Evolutionary conservation across 139 green algal genomes (phyloP), one percentile per base, ranked within the genome.

Genomic region (Chlamydomonas schloesseri): DNA sequence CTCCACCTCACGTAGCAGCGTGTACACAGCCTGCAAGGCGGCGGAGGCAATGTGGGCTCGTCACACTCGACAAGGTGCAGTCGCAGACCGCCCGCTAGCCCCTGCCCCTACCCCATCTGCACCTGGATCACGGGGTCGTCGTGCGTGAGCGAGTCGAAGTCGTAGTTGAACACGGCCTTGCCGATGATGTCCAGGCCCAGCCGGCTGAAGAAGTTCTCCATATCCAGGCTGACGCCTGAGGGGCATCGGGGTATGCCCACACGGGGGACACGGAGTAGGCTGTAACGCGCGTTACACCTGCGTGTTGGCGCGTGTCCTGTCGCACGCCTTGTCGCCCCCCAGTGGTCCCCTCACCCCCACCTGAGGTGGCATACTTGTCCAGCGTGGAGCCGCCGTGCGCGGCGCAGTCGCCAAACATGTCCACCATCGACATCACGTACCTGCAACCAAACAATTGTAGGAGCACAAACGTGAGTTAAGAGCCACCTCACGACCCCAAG

Each of bases 121-220:
- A 94, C 94, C 94, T 95, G 36, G 55, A 98, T 99, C 37, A 99
- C 94, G 18, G 96, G 96, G 91, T 98, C 95, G 75, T 99, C 96
- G 62, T 96, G 95, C 0, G 92, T 96, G 28, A 98, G 90, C 29
- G 93, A 96, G 90, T 98, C 94, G 88, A 98, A 99, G 67, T 99
- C 97, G 91, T 99, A 99, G 95, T 99, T 98, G 93, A 99, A 99
- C 58, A 99, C 97, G 0, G 97, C 97, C 91, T 99, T 98, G 72
- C 87, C 97, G 78, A 99, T 99, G 91, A 99, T 98, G 94, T 99
- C 97, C 78, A 99, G 93, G 0, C 94, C 95, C n/a, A 99, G 91
- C 6, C 95, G 92, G 8, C 90, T 96, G 90, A 99, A 99, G 85
- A 95, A 98, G 88, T 98, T 98, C 75, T 99, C 97, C 96, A 99